Conservation (phyloP, 305 asterid species). For the Fraxinus sp. region DNA sequence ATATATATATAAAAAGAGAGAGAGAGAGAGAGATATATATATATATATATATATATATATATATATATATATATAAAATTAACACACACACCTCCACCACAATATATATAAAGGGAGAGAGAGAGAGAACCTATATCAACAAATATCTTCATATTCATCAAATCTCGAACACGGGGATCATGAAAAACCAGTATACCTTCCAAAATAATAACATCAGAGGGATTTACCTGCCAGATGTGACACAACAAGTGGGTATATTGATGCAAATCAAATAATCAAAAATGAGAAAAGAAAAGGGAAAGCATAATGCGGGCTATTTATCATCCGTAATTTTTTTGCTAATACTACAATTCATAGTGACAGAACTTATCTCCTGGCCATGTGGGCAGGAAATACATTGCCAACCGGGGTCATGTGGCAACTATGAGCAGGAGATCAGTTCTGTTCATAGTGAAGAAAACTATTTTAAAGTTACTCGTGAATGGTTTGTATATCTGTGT, state of each 20-base stretch:
- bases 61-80: no score
- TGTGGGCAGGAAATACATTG: no score
- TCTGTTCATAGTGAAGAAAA: neutral
- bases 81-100: no score
- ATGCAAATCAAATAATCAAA: neutral
- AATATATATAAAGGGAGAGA: no score
- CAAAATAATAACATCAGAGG: constrained; percentile 90
- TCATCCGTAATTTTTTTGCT: neutral
- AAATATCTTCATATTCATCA: constrained; percentile 94
- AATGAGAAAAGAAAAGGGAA: neutral
- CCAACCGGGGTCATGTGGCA: no score
- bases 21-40: no score
- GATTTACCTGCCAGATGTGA: constrained; percentile 71
- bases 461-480: neutral
- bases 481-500: neutral
- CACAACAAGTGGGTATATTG: constrained; percentile 2
- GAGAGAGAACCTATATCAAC: constrained; percentile 87
- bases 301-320: neutral
- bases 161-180: constrained; percentile 77
- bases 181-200: constrained; percentile 98
- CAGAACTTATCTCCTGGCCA: no score
- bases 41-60: no score
- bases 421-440: no score
- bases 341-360: neutral
- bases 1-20: no score